These are phyloP conservation scores for Gaeumannomyces sp. DNA, from an alignment of 2,329 filamentous ascomycete genomes.

Conservation along the genomic window DNA sequence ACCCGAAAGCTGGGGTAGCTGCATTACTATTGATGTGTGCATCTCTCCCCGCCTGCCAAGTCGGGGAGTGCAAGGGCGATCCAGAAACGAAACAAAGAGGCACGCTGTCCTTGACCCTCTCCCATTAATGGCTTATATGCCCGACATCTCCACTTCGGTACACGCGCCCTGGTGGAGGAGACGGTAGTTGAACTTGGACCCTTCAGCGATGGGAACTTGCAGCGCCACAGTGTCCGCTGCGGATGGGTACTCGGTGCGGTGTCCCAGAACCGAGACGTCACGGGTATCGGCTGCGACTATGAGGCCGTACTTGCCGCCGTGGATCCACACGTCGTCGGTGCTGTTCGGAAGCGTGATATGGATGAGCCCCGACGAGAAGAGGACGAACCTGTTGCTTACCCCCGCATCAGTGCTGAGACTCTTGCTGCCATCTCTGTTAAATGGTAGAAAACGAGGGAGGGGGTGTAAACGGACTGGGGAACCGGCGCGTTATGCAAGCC, in stretches of 20 bases:
- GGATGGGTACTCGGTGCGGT: slow-evolving; percentile 34
- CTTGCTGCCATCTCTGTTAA: too few relatives aligned
- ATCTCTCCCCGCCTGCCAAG: background rate
- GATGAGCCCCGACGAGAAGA: slow-evolving; percentile 3
- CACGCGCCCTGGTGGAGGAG: background rate
- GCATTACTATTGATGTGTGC: background rate
- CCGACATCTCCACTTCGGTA: background rate
- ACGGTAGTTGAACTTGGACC: background rate
- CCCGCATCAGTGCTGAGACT: background rate
- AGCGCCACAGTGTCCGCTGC: slow-evolving; percentile 30
- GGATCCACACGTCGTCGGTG: slow-evolving; percentile 29
- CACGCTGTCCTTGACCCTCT: background rate
- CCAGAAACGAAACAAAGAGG: background rate
- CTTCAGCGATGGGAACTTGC: slow-evolving; percentile 25
- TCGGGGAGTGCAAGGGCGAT: background rate
- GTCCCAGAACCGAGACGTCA: slow-evolving; percentile 32
- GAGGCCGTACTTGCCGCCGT: slow-evolving; percentile 33
- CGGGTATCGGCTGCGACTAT: slow-evolving; percentile 36
- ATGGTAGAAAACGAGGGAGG: background rate
- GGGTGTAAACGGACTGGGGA: slow-evolving; percentile 30
- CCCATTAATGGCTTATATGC: background rate
- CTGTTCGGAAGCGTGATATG: slow-evolving; percentile 34
- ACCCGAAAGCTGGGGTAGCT: background rate
- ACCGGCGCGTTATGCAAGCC: slow-evolving; percentile 35
- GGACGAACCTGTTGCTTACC: background rate